phyloP scores from a whole-genome alignment of 2,329 filamentous ascomycete species.

The Plenodomus biglobosus region DNA sequence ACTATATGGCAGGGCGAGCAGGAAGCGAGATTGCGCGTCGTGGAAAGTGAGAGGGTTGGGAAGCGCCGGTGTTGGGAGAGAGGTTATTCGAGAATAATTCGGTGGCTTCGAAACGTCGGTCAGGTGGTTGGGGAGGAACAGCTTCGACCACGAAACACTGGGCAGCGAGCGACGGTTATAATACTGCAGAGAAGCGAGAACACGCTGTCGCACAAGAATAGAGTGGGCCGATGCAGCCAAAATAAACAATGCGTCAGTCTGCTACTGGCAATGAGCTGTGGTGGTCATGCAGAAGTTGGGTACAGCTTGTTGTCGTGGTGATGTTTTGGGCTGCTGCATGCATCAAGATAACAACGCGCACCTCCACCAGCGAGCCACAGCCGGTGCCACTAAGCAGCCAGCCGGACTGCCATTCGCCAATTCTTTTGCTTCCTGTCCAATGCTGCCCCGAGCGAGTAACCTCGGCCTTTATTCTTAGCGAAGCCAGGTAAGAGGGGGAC shows the following conservation, averaged over 20 bases:
- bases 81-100: constrained; percentile 10
- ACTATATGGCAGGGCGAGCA: constrained; percentile 24
- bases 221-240: not conserved
- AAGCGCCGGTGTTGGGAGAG: constrained; percentile 8
- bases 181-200: too few species aligned
- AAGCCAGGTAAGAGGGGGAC: too few species aligned
- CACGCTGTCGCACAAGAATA: constrained; percentile 2
- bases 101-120: constrained; percentile 15
- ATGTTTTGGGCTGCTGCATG: not conserved
- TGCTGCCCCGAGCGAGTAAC: too few species aligned
- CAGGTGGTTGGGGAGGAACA: constrained; percentile 18
- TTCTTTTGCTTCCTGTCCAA: not conserved
- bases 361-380: too few species aligned
- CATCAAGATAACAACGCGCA: too few species aligned
- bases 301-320: not conserved
- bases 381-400: not conserved
- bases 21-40: constrained; percentile 21
- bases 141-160: constrained; percentile 2
- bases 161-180: constrained; percentile 2
- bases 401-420: not conserved
- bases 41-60: constrained; percentile 15
- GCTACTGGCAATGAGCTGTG: too few species aligned
- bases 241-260: constrained; percentile 2
- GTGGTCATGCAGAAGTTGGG: not conserved
- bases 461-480: too few species aligned